phyloP scores from a whole-genome alignment of 768 basidiomycete genomes.

The Boletus rubroflammeus region DNA sequence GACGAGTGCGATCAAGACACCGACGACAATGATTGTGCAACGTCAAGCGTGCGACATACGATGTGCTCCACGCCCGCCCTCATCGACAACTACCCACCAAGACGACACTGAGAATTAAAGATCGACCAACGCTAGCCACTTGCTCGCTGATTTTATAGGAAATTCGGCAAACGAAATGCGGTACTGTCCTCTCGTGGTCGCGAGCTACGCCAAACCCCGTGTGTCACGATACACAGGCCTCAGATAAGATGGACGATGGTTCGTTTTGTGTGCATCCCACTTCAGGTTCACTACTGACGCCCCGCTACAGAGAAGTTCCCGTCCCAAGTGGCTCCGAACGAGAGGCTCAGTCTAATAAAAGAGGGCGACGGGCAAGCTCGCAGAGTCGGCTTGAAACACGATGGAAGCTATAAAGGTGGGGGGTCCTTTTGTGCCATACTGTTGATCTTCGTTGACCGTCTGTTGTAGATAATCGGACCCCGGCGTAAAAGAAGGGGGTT shows the following conservation, averaged over 20 bases:
- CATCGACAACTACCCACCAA: background rate
- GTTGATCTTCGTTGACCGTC: background rate
- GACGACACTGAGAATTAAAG: background rate
- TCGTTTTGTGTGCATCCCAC: background rate
- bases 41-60: background rate
- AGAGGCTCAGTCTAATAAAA: background rate
- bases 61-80: background rate
- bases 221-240: background rate
- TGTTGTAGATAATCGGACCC: background rate
- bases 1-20: background rate
- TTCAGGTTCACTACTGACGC: background rate
- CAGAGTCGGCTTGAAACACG: background rate
- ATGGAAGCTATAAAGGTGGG: too few relatives aligned
- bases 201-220: background rate
- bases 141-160: background rate
- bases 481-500: background rate
- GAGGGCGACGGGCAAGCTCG: background rate
- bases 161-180: background rate
- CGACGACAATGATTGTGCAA: background rate
- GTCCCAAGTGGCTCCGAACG: slow-evolving; percentile 9
- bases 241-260: slow-evolving; percentile 8
- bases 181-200: slow-evolving; percentile 4
- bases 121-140: background rate
- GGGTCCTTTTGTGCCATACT: too few relatives aligned
- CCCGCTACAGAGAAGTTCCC: slow-evolving; percentile 1